Percentiles rank a stretch among this genome's conserved stretches.
Conservation (phyloP, 345 rosid genomes). For the Linum lewisii region DNA sequence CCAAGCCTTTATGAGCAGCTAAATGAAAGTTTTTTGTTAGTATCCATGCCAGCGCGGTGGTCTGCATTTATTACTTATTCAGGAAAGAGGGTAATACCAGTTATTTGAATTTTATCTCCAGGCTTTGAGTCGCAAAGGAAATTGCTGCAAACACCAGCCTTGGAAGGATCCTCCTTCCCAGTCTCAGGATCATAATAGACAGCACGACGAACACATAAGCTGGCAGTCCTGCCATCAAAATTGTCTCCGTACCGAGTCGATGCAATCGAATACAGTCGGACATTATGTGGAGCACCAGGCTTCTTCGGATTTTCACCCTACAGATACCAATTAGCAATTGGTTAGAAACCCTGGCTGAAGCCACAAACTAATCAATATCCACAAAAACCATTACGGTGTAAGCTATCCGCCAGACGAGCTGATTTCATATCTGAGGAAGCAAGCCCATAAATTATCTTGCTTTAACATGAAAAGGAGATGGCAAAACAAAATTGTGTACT, state of each 20-base stretch:
- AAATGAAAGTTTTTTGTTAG: too few species aligned
- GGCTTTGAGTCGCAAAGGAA: constrained; percentile 85
- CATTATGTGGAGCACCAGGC: constrained; percentile 77
- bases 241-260: constrained; percentile 89
- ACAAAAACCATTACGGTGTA: too few species aligned
- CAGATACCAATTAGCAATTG: neutral
- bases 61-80: neutral
- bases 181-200: constrained; percentile 86
- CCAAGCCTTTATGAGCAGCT: neutral
- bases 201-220: constrained; percentile 96
- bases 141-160: constrained; percentile 86
- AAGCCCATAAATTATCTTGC: too few species aligned
- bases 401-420: too few species aligned
- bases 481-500: too few species aligned
- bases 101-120: constrained; percentile 78
- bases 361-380: neutral
- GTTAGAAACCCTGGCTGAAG: neutral
- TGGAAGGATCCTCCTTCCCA: constrained; percentile 87
- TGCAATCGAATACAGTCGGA: constrained; percentile 93
- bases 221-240: constrained; percentile 84
- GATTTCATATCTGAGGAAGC: too few species aligned
- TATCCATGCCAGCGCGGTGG: too few species aligned
- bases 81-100: constrained; percentile 38
- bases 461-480: too few species aligned
- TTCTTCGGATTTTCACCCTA: constrained; percentile 99